A percentile compares a stretch with the other conserved stretches of the same genome.
These are phyloP conservation scores for Candida oleophila DNA, from an alignment of 805 yeast species.

Conservation along the genomic window DNA sequence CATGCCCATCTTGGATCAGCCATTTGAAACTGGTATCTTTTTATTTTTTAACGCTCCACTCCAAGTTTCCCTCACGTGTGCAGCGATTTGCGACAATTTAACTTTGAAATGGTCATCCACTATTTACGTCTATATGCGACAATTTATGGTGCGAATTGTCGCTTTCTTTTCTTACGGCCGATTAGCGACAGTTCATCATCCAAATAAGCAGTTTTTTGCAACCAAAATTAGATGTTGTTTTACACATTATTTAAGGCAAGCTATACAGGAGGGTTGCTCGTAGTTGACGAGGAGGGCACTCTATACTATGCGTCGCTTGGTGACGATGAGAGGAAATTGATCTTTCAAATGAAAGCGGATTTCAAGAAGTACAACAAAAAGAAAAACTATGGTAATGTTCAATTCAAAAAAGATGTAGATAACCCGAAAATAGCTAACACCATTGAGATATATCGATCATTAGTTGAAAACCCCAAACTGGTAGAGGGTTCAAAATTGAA, in stretches of 20 bases:
- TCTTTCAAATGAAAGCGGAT: conserved; percentile 11
- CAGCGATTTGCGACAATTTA: not conserved
- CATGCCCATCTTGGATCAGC: not conserved
- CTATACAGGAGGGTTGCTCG: conserved; percentile 13
- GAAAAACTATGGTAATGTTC: conserved; percentile 1
- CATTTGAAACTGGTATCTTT: not conserved
- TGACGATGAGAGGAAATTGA: conserved; percentile 3
- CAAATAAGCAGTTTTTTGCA: not conserved
- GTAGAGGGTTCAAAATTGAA: conserved; percentile 11
- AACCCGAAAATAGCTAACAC: conserved; percentile 6
- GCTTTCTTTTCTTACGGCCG: no score
- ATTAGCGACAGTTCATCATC: no score
- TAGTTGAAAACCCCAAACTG: conserved; percentile 12
- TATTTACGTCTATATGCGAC: no score
- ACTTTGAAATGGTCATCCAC: no score
- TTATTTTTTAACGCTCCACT: no score
- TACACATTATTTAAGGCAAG: conserved; percentile 11
- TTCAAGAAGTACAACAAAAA: conserved; percentile 8
- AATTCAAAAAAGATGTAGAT: conserved; percentile 1
- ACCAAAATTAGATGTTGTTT: conserved; percentile 11
- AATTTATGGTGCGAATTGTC: no score
- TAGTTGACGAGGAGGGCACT: conserved; percentile 13
- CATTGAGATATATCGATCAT: conserved; percentile 8
- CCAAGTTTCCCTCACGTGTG: no score
- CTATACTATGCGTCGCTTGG: conserved; percentile 23